These are phyloP conservation scores for Aspergillus puulaauensis DNA, from an alignment of 2,329 filamentous ascomycete species.

Conservation along the genomic window DNA sequence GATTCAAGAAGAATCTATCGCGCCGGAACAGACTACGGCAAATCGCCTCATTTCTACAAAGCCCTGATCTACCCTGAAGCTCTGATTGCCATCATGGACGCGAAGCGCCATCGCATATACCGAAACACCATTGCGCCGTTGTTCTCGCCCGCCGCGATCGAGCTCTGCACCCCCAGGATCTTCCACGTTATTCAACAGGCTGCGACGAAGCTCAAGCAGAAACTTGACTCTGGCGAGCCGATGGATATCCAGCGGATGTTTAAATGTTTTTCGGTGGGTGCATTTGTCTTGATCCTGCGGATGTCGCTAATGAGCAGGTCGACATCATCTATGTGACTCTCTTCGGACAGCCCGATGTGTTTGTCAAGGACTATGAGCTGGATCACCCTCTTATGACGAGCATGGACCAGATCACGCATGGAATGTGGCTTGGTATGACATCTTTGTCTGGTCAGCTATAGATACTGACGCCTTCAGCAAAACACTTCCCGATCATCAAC, in stretches of 20 bases:
- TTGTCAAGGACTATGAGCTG: too few relatives aligned
- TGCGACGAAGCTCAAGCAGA: background rate
- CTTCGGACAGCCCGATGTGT: too few relatives aligned
- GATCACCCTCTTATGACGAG: too few relatives aligned
- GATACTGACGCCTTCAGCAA: too few relatives aligned
- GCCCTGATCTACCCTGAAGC: background rate
- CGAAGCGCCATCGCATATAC: background rate
- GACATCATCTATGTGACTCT: too few relatives aligned
- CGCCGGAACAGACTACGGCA: background rate
- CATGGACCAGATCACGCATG: too few relatives aligned
- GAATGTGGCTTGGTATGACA: too few relatives aligned
- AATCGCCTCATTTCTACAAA: background rate
- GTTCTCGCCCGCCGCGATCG: background rate
- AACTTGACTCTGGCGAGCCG: background rate
- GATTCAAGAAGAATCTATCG: background rate
- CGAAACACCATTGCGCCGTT: background rate
- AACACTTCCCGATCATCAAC: too few relatives aligned
- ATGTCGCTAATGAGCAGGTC: too few relatives aligned
- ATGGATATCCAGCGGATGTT: background rate
- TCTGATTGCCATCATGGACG: background rate
- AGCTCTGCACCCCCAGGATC: background rate
- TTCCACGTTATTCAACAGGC: background rate
- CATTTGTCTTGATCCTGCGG: too few relatives aligned
- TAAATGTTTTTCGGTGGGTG: background rate
- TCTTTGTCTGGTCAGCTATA: too few relatives aligned